Conservation (phyloP, 495 filamentous ascomycete species). For the Penicillium herquei region DNA sequence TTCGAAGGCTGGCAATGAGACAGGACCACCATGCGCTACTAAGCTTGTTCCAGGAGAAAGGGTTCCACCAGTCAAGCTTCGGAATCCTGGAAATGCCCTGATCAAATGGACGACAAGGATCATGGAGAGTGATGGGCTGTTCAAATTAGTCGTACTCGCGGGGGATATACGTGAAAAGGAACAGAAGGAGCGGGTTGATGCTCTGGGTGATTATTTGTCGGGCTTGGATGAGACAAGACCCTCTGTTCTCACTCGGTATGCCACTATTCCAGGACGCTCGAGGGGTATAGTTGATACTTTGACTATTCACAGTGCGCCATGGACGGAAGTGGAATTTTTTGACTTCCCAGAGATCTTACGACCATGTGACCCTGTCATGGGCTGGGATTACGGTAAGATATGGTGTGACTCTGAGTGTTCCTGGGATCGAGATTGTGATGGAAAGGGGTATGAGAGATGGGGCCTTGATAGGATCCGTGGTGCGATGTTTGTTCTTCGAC, state of each 20-base stretch:
- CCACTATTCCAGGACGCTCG: constrained; percentile 27
- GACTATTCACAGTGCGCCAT: constrained; percentile 54
- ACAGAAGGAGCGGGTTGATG: constrained; percentile 45
- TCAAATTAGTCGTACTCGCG: constrained; percentile 60
- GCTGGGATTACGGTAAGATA: constrained; percentile 64
- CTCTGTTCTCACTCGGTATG: constrained; percentile 35
- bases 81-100: constrained; percentile 53
- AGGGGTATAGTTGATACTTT: constrained; percentile 54
- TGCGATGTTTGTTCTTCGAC: constrained; percentile 55
- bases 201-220: constrained; percentile 44
- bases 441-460: constrained; percentile 59
- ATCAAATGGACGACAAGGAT: constrained; percentile 47
- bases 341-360: constrained; percentile 58
- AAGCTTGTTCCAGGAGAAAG: constrained; percentile 49
- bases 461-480: constrained; percentile 59
- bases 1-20: constrained; percentile 18
- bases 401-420: constrained; percentile 62
- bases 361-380: constrained; percentile 48
- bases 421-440: constrained; percentile 53
- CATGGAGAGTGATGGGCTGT: constrained; percentile 53
- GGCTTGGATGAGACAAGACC: neutral
- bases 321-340: constrained; percentile 50
- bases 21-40: constrained; percentile 18
- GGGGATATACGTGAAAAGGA: constrained; percentile 49
- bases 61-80: constrained; percentile 51